phyloP scores from a whole-genome alignment of 2,329 filamentous ascomycete species.

The Aspergillus phoenicis region DNA sequence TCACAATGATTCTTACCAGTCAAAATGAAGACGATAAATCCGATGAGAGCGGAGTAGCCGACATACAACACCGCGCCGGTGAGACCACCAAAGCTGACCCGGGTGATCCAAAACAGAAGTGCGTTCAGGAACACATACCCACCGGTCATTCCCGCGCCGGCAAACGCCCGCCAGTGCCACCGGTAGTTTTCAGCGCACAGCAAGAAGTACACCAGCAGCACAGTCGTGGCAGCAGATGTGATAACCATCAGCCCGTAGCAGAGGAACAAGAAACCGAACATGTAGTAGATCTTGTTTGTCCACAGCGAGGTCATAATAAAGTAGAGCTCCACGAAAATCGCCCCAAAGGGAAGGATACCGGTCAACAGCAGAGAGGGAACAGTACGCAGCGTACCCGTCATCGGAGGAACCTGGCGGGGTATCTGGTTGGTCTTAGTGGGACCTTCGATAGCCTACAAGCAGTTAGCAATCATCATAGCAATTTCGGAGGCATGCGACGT shows the following conservation, averaged over 20 bases:
- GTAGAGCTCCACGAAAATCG: conserved; percentile 97
- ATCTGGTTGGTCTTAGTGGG: conserved; percentile 98
- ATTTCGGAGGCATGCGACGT: conserved; percentile 20
- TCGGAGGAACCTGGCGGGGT: conserved; percentile 88
- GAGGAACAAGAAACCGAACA: conserved; percentile 98
- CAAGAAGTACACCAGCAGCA: conserved; percentile 94
- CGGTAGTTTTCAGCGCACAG: conserved; percentile 97
- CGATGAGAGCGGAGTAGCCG: conserved; percentile 87
- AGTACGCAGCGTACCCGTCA: conserved; percentile 78
- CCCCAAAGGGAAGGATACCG: conserved; percentile 89
- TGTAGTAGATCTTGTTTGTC: conserved; percentile 99
- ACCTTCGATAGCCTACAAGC: conserved; percentile 63
- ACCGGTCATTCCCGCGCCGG: conserved; percentile 86
- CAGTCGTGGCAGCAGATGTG: conserved; percentile 87
- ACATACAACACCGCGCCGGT: conserved; percentile 89
- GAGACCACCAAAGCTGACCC: conserved; percentile 80
- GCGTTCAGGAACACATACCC: conserved; percentile 91
- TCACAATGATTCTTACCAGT: conserved; percentile 68
- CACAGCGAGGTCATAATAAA: conserved; percentile 99
- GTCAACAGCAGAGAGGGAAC: conserved; percentile 90
- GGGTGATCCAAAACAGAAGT: conserved; percentile 85
- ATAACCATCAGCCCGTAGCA: conserved; percentile 98
- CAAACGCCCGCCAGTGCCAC: conserved; percentile 97
- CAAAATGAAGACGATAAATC: conserved; percentile 88
- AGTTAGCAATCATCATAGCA: conserved; percentile 11